Evolutionary conservation across 2,329 filamentous ascomycete genomes (phyloP), one percentile per base, ranked within the genome.

Genomic region (Acephala macrosclerotiorum): DNA sequence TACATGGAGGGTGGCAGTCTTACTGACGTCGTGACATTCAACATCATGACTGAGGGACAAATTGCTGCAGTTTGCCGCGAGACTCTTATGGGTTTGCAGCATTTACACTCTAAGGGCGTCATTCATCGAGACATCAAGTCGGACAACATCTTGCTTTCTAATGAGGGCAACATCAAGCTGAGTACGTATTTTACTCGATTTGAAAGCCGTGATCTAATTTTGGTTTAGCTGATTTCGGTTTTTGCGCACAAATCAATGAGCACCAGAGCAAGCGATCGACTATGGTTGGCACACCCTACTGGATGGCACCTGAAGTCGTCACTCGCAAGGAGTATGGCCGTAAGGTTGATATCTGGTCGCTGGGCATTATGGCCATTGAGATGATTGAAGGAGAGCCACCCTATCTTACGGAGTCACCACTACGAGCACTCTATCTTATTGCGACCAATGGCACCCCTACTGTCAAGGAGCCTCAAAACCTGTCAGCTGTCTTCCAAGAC

Each of bases 51-150:
- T 8, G 96, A 99, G 79, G 93, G 93, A 2, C 96, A 98, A 80
- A 98, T 99, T 75, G 94, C 96, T 11, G 93, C 94, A 2, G 95
- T 99, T 22, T 98, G 95, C 80, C 86, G 93, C 74, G 96, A 99
- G 85, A 97, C 94, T 25, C 82, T 98, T 51, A 91, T 92, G 78
- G 96, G 96, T 6, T 81, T 99, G 73, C 94, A 98, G 76, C 96
- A 98, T 79, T 82, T 99, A 63, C 96, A 99, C 77, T 97, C 94
- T 16, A 98, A 98, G 80, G 94, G 94, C 64, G 96, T 99, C 47
- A 99, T 99, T 70, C 96, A 99, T 79, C 91, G 96, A 75, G 96
- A 99, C 76, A 99, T 99, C 83, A 99, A 99, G 81, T 98, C 95
- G 0, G 96, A 99, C 80, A 99, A 99, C 78, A 97, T 99, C 70